Evolutionary conservation across 192 early-diverging fungal species (phyloP), one percentile per base, ranked within the genome.

Genomic region (Glomus cerebriforme): DNA sequence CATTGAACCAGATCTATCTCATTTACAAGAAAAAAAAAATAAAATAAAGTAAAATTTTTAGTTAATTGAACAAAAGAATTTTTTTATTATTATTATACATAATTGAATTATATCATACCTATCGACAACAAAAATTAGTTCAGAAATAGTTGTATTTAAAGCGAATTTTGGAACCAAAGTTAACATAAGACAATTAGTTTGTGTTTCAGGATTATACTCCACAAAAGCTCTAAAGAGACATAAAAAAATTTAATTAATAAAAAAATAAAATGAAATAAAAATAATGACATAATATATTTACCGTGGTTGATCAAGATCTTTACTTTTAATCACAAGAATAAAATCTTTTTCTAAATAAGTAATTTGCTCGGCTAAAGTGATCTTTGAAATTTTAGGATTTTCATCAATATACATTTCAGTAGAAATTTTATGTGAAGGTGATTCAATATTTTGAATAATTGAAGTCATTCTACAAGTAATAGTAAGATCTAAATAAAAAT

Each of bases 1-100:
- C 88, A 89, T 89, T n/a, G 88, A 90, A 15, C 88, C 88, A 10
- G 88, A 90, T 45, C 88, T 73, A 62, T 75, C 43, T 17, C 24
- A 24, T 60, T n/a, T 59, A 24, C 19, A 9, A 2, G n/a, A 60
- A 60, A 6, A 60, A 24, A n/a, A 7, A n/a, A 32, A 65, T 31
- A 17, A 4, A 19, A 7, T 15, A 3, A 12, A 15, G 15, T 66
- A 15, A 15, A 32, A 19, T 32, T 24, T 24, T 22, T 10, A 24
- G n/a, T 5, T 27, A n/a, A 60, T 15, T 60, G n/a, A 24, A 60
- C 8, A 60, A n/a, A 7, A n/a, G 8, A 60, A n/a, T 60, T 43
- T 5, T 37, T 37, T 27, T 8, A 17, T 34, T 13, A 32, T 24
- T 8, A 65, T 65, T 4, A 3, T 9, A 3, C 9, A 0, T 29